Percentiles rank a stretch among this genome's conserved stretches.
These are phyloP conservation scores for Neodidymelliopsis sp. DNA, from an alignment of 2,329 filamentous ascomycete genomes.

Conservation along the genomic window DNA sequence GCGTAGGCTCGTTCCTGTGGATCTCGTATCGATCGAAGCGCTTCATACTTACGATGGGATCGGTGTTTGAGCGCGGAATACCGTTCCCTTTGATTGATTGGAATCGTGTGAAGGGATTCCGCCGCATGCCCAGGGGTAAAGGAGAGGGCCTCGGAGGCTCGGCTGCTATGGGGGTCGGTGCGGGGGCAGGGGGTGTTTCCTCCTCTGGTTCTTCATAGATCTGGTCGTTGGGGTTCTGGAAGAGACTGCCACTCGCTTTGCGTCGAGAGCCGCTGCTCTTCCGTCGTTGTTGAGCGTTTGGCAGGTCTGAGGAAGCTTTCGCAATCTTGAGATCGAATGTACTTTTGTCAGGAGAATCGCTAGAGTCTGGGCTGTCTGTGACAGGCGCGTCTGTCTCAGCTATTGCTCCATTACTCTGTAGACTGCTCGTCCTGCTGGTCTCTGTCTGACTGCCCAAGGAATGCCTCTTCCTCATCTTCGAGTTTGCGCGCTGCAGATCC, in stretches of 20 bases:
- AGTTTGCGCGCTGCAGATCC: constrained; percentile 44
- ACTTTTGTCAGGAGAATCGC: constrained; percentile 32
- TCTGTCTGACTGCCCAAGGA: constrained; percentile 45
- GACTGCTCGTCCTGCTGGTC: constrained; percentile 48
- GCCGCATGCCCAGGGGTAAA: constrained; percentile 62
- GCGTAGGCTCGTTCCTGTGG: constrained; percentile 81
- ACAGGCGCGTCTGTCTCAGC: constrained; percentile 40
- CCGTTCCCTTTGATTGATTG: constrained; percentile 59
- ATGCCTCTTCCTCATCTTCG: constrained; percentile 45
- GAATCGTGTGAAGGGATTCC: constrained; percentile 71
- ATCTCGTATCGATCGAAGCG: constrained; percentile 71
- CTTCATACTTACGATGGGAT: constrained; percentile 53
- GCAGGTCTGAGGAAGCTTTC: constrained; percentile 38
- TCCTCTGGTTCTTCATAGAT: constrained; percentile 89
- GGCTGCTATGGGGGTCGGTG: constrained; percentile 37
- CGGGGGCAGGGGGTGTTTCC: constrained; percentile 34
- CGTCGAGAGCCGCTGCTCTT: constrained; percentile 72
- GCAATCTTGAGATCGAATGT: constrained; percentile 29
- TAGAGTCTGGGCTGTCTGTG: constrained; percentile 26
- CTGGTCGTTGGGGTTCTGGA: constrained; percentile 74
- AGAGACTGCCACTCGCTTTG: constrained; percentile 74
- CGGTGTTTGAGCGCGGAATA: constrained; percentile 55
- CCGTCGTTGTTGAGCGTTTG: constrained; percentile 50
- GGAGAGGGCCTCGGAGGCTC: constrained; percentile 44
- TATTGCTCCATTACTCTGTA: constrained; percentile 46